phyloP scores from a whole-genome alignment of 768 basidiomycete species.

The Podaxis sp. region DNA sequence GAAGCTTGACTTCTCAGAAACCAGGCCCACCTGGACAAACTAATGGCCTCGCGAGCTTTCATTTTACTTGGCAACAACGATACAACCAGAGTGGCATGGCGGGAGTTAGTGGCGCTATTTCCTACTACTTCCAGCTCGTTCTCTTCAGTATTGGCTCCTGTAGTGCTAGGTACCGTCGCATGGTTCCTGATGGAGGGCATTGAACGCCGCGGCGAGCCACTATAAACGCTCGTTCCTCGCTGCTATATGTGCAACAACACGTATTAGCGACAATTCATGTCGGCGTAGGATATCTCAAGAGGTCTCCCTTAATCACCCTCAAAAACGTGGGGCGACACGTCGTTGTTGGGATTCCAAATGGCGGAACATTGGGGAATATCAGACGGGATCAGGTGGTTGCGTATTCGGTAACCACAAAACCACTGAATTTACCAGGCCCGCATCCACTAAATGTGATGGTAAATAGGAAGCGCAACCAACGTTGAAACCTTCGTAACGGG shows the following conservation, averaged over 20 bases:
- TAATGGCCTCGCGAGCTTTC: conserved; percentile 12
- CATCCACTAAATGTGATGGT: background rate
- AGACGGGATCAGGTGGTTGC: conserved; percentile 5
- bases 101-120: conserved; percentile 10
- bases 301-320: conserved; percentile 10
- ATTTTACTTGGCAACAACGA: conserved; percentile 9
- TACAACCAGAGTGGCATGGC: background rate
- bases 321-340: conserved; percentile 4
- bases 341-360: conserved; percentile 14
- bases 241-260: conserved; percentile 13
- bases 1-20: background rate
- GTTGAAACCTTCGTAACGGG: background rate
- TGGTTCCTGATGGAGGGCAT: conserved; percentile 7
- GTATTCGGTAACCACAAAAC: conserved; percentile 7
- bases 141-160: conserved; percentile 2
- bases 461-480: background rate
- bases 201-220: background rate
- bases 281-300: conserved; percentile 13
- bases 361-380: conserved; percentile 10
- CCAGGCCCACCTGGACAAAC: conserved; percentile 4
- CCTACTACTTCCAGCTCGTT: conserved; percentile 13
- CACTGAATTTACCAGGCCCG: background rate
- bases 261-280: conserved; percentile 7
- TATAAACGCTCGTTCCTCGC: conserved; percentile 15
- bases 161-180: background rate